Percentiles rank a stretch among this genome's conserved stretches.
These are phyloP conservation scores for Bothriochloa decipiens DNA, from an alignment of 176 grass and related monocot species.

Conservation along the genomic window DNA sequence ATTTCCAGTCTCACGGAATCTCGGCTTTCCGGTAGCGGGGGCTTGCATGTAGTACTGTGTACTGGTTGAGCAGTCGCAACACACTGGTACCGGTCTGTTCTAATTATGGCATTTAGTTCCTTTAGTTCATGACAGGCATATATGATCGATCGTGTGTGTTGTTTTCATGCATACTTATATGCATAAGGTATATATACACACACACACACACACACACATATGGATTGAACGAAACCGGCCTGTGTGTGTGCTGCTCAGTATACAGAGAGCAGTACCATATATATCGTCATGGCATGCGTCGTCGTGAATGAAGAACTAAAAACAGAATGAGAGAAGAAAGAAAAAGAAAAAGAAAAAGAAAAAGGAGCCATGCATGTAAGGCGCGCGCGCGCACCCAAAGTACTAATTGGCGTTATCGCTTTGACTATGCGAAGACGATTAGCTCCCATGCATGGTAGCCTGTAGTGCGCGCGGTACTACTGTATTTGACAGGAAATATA, in stretches of 20 bases:
- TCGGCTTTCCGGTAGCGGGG: too few relatives aligned
- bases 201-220: too few relatives aligned
- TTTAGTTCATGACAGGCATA: background rate
- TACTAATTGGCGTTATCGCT: background rate
- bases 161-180: background rate
- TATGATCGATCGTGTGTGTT: background rate
- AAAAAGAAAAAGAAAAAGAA: too few relatives aligned
- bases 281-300: constrained; percentile 26
- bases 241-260: too few relatives aligned
- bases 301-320: background rate
- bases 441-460: background rate
- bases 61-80: background rate
- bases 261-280: too few relatives aligned
- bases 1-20: too few relatives aligned
- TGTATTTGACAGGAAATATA: constrained; percentile 36
- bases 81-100: background rate
- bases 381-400: constrained; percentile 1
- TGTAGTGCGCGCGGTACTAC: background rate
- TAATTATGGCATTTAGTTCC: background rate
- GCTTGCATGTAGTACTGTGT: constrained; percentile 22
- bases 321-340: background rate
- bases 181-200: too few relatives aligned
- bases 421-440: constrained; percentile 26
- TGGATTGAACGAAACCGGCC: too few relatives aligned
- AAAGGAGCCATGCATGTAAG: constrained; percentile 5